Percentiles rank a stretch among this genome's conserved stretches.
These are phyloP conservation scores for Angomonas desouzai DNA, from an alignment of 208 protist genomes.

Conservation along the genomic window DNA sequence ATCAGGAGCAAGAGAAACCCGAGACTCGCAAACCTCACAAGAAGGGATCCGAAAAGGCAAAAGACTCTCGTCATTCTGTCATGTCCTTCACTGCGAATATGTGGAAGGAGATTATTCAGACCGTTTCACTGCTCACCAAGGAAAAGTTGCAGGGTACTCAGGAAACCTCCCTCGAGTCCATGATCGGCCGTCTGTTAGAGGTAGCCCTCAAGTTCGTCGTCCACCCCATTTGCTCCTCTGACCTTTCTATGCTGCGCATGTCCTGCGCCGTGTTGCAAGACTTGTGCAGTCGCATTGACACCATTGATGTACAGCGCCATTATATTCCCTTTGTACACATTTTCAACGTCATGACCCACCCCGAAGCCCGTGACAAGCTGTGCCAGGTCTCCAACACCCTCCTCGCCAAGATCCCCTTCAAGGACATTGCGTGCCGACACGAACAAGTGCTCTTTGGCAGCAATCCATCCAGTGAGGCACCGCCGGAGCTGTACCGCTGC, in stretches of 20 bases:
- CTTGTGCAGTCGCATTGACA: slow-evolving; percentile 15
- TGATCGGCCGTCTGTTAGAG: slow-evolving; percentile 72
- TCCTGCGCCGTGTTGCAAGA: slow-evolving; percentile 16
- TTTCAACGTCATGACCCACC: slow-evolving; percentile 74
- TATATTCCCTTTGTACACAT: slow-evolving; percentile 64
- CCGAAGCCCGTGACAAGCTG: slow-evolving; percentile 58
- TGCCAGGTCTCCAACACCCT: slow-evolving; percentile 23
- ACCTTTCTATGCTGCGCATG: slow-evolving; percentile 50
- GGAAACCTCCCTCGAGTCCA: slow-evolving; percentile 1
- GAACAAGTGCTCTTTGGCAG: neutral
- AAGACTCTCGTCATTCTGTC: slow-evolving; percentile 26
- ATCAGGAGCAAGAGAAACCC: neutral
- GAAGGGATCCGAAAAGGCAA: neutral
- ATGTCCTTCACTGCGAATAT: slow-evolving; percentile 75
- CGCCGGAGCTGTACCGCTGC: slow-evolving; percentile 10
- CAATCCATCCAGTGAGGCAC: neutral
- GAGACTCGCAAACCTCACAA: neutral
- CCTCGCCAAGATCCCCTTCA: neutral
- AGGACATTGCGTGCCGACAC: neutral
- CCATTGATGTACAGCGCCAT: slow-evolving; percentile 41
- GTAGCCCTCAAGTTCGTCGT: slow-evolving; percentile 76
- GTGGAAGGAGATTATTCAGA: slow-evolving; percentile 86
- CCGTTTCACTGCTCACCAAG: slow-evolving; percentile 54
- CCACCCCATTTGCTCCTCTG: slow-evolving; percentile 67
- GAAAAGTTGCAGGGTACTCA: slow-evolving; percentile 1